Evolutionary conservation across 1,284 basidiomycete species (phyloP).

Genomic region (Leccinum huronense): DNA sequence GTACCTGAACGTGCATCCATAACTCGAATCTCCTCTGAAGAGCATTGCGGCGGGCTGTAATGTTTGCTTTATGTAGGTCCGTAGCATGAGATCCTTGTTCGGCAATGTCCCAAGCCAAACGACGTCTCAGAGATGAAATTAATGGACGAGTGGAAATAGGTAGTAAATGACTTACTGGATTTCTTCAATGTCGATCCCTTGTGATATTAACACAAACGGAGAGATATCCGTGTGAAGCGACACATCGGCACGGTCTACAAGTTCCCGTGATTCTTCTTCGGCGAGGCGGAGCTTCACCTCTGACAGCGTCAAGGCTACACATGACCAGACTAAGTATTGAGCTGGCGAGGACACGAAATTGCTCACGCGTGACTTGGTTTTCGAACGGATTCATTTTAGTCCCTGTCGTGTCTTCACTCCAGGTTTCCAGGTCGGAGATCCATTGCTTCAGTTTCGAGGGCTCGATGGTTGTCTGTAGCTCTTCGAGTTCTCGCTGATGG

Average conservation of each 20-base stretch:
- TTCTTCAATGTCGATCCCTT: constrained; percentile 3
- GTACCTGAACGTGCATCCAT: constrained; percentile 1
- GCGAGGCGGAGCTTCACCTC: constrained; percentile 6
- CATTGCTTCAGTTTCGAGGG: neutral
- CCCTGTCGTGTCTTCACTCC: neutral
- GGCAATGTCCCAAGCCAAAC: neutral
- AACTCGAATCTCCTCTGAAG: constrained; percentile 1
- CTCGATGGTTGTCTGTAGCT: neutral
- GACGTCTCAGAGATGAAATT: neutral
- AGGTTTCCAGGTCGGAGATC: neutral
- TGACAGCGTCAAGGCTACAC: constrained; percentile 5
- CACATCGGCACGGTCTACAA: neutral
- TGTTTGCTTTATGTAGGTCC: neutral
- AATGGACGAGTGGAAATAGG: neutral
- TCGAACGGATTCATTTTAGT: constrained; percentile 15
- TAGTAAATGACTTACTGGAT: constrained; percentile 5
- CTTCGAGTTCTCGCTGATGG: neutral
- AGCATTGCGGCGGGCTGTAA: neutral
- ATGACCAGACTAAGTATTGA: neutral
- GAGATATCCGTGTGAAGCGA: constrained; percentile 10
- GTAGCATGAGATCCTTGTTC: neutral
- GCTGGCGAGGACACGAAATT: neutral
- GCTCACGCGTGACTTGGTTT: neutral
- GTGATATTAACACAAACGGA: constrained; percentile 5
- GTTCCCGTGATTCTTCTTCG: neutral